Evolutionary conservation across 2,329 filamentous ascomycete genomes (phyloP).

Genomic region (Intubia oerlemansii): DNA sequence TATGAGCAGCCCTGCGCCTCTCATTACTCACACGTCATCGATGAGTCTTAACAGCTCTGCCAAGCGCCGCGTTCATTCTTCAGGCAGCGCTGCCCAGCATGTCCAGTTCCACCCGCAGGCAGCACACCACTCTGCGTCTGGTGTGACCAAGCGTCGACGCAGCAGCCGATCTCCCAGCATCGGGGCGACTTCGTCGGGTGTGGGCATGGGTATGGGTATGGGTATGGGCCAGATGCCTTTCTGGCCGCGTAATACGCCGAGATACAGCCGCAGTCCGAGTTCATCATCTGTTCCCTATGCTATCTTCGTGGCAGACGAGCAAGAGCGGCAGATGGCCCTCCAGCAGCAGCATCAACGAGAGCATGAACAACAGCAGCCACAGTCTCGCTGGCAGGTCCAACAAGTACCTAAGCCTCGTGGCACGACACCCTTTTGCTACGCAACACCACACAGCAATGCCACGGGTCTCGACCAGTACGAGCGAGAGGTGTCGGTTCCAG

Average conservation of each 20-base stretch:
- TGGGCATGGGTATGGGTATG: no score
- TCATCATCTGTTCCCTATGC: conserved; percentile 14
- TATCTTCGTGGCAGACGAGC: neutral
- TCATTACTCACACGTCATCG: no score
- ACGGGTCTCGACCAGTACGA: conserved; percentile 16
- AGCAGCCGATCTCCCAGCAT: conserved; percentile 33
- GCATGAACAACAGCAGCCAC: conserved; percentile 5
- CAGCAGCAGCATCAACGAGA: conserved; percentile 3
- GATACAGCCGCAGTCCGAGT: conserved; percentile 24
- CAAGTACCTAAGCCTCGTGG: conserved; percentile 9
- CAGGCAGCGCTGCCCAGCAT: no score
- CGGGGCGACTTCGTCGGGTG: neutral
- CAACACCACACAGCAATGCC: conserved; percentile 50
- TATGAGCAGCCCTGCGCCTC: no score
- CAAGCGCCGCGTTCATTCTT: conserved; percentile 25
- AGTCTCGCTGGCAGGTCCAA: conserved; percentile 12
- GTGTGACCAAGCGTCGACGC: conserved; percentile 12
- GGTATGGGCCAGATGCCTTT: no score
- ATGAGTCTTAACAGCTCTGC: no score
- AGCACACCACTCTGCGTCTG: no score
- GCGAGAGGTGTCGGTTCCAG: no score
- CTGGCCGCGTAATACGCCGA: conserved; percentile 28
- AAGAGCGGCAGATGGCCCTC: conserved; percentile 14
- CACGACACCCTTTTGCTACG: conserved; percentile 47
- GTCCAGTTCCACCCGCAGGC: no score